phyloP scores from a whole-genome alignment of 2,329 filamentous ascomycete species.

The Mycosphaerella arachidis region DNA sequence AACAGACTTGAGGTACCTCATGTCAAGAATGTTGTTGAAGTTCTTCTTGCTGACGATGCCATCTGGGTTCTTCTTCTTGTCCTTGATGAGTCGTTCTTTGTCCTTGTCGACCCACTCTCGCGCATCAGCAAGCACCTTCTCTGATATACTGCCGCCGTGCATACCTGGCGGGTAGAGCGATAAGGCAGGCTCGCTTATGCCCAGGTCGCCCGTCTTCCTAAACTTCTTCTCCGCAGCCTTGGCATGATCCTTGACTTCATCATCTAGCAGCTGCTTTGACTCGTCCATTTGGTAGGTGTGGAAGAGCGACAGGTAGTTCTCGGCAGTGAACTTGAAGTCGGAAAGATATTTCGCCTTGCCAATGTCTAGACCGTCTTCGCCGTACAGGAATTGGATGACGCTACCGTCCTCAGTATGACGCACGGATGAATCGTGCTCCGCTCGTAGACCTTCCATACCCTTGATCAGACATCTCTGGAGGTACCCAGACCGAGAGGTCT shows the following conservation, averaged over 20 bases:
- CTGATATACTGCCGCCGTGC: constrained; percentile 80
- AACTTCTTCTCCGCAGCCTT: constrained; percentile 72
- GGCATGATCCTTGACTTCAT: constrained; percentile 59
- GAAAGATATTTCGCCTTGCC: constrained; percentile 88
- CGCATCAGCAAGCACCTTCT: constrained; percentile 71
- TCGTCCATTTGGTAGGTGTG: constrained; percentile 66
- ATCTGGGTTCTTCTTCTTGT: constrained; percentile 53
- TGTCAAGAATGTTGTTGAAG: constrained; percentile 77
- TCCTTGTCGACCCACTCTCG: constrained; percentile 76
- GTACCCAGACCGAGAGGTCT: constrained; percentile 95
- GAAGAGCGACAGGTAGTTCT: constrained; percentile 78
- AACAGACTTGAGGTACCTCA: constrained; percentile 88
- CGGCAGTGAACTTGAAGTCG: constrained; percentile 84
- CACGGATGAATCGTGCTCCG: constrained; percentile 90
- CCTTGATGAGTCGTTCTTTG: constrained; percentile 54
- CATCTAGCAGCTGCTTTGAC: constrained; percentile 55
- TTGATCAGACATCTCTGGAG: constrained; percentile 96
- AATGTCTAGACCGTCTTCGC: constrained; percentile 91
- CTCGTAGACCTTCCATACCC: constrained; percentile 91
- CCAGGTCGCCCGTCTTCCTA: constrained; percentile 64
- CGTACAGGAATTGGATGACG: constrained; percentile 91
- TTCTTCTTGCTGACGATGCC: constrained; percentile 59
- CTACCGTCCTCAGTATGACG: constrained; percentile 82
- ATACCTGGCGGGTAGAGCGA: constrained; percentile 70
- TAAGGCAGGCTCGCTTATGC: constrained; percentile 69